Conservation (phyloP, 305 asterid species). For the Solanum hybrid region DNA sequence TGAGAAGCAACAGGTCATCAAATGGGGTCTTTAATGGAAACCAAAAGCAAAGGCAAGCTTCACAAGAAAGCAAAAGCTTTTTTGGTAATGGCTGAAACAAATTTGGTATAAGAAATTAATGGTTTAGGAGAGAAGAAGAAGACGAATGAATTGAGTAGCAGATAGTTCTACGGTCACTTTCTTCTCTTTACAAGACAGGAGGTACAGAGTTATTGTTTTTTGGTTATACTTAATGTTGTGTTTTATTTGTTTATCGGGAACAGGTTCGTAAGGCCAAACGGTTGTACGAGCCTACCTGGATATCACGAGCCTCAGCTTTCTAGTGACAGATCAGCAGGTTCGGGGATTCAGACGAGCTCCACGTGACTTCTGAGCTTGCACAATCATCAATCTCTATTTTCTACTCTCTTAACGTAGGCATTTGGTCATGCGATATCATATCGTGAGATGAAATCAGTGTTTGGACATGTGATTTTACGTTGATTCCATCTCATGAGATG, state of each 20-base stretch:
- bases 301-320: conserved; percentile 12
- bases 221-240: conserved; percentile 9
- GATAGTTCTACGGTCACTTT: conserved; percentile 7
- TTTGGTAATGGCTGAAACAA: not conserved
- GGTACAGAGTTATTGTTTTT: not conserved
- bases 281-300: conserved; percentile 70
- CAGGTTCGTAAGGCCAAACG: conserved; percentile 38
- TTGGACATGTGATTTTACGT: no score
- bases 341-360: conserved; percentile 37
- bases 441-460: no score
- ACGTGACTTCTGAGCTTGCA: conserved; percentile 25
- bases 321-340: conserved; percentile 16
- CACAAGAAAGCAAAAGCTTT: conserved; percentile 43
- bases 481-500: no score
- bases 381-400: not conserved
- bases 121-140: conserved; percentile 26
- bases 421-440: no score
- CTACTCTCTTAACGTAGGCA: no score
- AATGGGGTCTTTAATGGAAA: conserved; percentile 37
- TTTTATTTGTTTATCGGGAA: conserved; percentile 7
- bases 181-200: conserved; percentile 9
- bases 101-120: not conserved
- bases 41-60: conserved; percentile 28
- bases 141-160: conserved; percentile 5
- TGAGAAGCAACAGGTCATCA: conserved; percentile 24